These are phyloP conservation scores for Lipomyces spencermartinsiae DNA, from an alignment of 805 yeast species.

Conservation along the genomic window DNA sequence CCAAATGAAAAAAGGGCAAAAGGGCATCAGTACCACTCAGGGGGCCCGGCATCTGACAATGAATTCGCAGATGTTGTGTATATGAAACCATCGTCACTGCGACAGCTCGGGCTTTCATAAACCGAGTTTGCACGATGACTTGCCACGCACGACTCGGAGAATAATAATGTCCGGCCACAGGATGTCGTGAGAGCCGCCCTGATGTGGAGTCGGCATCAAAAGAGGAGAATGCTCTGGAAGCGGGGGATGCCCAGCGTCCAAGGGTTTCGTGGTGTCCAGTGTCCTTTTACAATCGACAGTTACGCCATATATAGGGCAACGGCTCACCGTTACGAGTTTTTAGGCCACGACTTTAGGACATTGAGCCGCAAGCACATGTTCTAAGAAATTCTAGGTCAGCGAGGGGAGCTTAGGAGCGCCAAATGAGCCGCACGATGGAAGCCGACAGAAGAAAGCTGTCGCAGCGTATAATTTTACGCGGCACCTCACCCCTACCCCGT, in stretches of 20 bases:
- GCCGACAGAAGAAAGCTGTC: constrained; percentile 23
- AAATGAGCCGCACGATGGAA: constrained; percentile 18
- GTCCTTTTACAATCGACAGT: neutral
- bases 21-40: no score
- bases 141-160: no score
- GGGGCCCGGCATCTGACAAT: no score
- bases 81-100: no score
- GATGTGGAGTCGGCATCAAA: no score
- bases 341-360: neutral
- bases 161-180: neutral
- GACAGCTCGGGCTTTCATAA: no score
- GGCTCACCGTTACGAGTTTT: neutral
- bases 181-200: no score
- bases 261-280: no score
- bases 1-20: no score
- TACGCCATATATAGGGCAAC: neutral
- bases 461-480: constrained; percentile 10
- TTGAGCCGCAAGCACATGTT: neutral
- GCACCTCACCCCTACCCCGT: constrained; percentile 2
- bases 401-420: neutral
- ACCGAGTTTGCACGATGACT: no score
- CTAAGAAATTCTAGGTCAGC: neutral
- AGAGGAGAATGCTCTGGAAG: neutral
- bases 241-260: no score
- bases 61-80: no score